A percentile compares a stretch with the other conserved stretches of the same genome.
These are phyloP conservation scores for Alliaria petiolata DNA, from an alignment of 345 rosid genomes.

Conservation along the genomic window DNA sequence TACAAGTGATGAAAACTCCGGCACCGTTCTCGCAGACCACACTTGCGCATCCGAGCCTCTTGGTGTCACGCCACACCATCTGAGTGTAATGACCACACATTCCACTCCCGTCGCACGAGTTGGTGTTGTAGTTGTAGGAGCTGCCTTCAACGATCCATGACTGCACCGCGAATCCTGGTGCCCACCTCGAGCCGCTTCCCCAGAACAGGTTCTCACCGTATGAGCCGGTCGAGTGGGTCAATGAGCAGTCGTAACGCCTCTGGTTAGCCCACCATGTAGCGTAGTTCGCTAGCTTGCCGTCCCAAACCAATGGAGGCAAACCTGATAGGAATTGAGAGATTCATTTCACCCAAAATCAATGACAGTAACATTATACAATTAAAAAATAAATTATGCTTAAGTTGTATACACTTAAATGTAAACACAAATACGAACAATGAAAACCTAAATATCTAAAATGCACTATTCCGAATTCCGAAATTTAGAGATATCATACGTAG, in stretches of 20 bases:
- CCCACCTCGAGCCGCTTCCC: conserved; percentile 85
- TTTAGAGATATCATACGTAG: background rate
- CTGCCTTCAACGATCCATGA: conserved; percentile 70
- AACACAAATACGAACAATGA: background rate
- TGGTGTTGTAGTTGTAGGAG: conserved; percentile 49
- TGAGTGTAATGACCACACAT: conserved; percentile 95
- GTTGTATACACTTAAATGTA: background rate
- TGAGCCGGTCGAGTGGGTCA: conserved; percentile 74
- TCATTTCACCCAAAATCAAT: background rate
- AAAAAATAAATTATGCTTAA: background rate
- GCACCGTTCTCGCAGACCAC: conserved; percentile 44
- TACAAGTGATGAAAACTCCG: conserved; percentile 86
- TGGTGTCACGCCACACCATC: conserved; percentile 67
- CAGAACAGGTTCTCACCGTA: conserved; percentile 93
- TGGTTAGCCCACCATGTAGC: conserved; percentile 61
- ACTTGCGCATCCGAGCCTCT: conserved; percentile 67
- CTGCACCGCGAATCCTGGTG: conserved; percentile 57
- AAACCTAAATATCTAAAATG: background rate
- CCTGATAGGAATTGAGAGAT: conserved; percentile 28
- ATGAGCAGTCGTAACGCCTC: conserved; percentile 59
- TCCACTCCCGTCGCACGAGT: conserved; percentile 49
- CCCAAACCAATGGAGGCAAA: conserved; percentile 61
- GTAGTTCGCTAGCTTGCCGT: conserved; percentile 42
- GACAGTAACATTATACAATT: background rate
- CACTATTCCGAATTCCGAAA: background rate